Percentiles rank a stretch among this genome's conserved stretches.
These are phyloP conservation scores for Teratosphaeria viscida DNA, from an alignment of 2,329 filamentous ascomycete genomes.

Conservation along the genomic window DNA sequence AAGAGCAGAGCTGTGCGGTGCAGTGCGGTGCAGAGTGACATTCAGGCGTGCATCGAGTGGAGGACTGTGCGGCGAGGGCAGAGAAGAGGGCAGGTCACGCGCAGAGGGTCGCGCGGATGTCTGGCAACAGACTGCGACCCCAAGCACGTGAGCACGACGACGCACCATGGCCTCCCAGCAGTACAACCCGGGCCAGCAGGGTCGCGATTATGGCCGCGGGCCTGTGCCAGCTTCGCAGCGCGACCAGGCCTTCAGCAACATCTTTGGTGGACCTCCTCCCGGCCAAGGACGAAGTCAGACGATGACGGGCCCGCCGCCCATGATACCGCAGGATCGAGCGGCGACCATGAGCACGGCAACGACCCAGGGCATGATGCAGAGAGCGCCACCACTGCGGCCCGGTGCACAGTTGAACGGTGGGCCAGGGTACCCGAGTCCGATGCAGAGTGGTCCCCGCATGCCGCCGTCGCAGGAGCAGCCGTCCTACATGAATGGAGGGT, in stretches of 20 bases:
- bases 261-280: conserved; percentile 80
- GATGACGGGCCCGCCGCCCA: conserved; percentile 71
- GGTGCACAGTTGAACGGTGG: conserved; percentile 26
- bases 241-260: conserved; percentile 91
- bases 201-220: conserved; percentile 30
- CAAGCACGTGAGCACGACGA: background rate
- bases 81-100: background rate
- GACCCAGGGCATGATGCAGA: conserved; percentile 36
- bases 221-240: conserved; percentile 54
- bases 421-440: conserved; percentile 16
- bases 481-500: conserved; percentile 21
- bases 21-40: background rate
- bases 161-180: conserved; percentile 6
- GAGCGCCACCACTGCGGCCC: conserved; percentile 50
- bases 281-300: conserved; percentile 78
- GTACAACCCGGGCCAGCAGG: conserved; percentile 8
- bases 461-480: conserved; percentile 10
- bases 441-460: background rate
- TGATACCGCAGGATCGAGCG: conserved; percentile 56
- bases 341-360: conserved; percentile 51
- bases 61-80: background rate
- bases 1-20: background rate
- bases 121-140: conserved; percentile 1
- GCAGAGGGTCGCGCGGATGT: conserved; percentile 1
- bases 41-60: background rate